phyloP scores from a whole-genome alignment of 768 basidiomycete genomes.

The Boletus sp. region DNA sequence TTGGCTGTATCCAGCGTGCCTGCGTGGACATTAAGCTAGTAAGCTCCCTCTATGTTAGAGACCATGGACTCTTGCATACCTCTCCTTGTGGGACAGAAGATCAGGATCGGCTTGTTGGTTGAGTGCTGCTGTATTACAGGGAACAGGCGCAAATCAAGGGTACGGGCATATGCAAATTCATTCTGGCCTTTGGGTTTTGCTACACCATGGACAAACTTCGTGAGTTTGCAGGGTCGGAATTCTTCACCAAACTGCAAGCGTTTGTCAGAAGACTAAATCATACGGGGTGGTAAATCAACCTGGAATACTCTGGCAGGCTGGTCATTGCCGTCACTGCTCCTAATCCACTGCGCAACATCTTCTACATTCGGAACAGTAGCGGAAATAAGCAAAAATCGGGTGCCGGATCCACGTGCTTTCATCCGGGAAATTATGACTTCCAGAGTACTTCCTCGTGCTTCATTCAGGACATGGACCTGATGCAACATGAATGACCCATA shows the following conservation, averaged over 20 bases:
- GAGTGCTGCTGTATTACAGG: conserved; percentile 70
- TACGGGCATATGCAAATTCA: conserved; percentile 73
- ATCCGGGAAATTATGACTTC: conserved; percentile 96
- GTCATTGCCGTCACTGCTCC: conserved; percentile 36
- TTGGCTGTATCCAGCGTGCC: conserved; percentile 71
- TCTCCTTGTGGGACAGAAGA: conserved; percentile 90
- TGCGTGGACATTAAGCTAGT: conserved; percentile 19
- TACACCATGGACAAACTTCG: conserved; percentile 70
- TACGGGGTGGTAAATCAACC: conserved; percentile 38
- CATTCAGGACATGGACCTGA: conserved; percentile 91
- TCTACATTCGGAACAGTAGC: conserved; percentile 93
- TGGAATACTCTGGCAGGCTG: conserved; percentile 63
- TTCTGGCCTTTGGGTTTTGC: conserved; percentile 62
- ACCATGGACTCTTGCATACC: conserved; percentile 40
- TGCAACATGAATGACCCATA: not conserved
- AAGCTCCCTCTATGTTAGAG: not conserved
- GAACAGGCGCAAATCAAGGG: conserved; percentile 73
- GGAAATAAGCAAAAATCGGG: conserved; percentile 87
- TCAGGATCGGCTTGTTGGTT: conserved; percentile 76
- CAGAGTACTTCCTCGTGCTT: conserved; percentile 85
- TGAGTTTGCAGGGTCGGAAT: conserved; percentile 83
- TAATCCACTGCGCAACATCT: conserved; percentile 90
- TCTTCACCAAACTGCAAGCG: conserved; percentile 82
- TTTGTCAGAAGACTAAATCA: not conserved
- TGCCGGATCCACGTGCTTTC: conserved; percentile 66